Percentiles rank a stretch among this genome's conserved stretches.
phyloP scores from a whole-genome alignment of 371 early-diverging fungal genomes.

The Syncephalastrum monosporum region DNA sequence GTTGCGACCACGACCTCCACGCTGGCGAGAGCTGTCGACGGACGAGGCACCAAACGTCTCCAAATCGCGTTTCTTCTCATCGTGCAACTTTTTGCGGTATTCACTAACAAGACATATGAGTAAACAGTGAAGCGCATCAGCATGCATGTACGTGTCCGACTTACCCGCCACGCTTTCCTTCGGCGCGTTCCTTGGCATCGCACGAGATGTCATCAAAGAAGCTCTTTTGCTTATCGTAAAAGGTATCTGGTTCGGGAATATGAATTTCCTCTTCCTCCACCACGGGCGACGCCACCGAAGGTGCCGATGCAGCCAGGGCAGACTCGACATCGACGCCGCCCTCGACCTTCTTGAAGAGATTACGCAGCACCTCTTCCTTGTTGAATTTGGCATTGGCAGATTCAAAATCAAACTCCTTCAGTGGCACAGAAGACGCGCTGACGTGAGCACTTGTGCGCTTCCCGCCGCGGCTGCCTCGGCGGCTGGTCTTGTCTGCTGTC shows the following conservation, averaged over 20 bases:
- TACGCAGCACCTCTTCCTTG: constrained; percentile 73
- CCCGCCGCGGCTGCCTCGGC: constrained; percentile 1
- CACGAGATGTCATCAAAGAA: constrained; percentile 96
- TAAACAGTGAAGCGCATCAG: no score
- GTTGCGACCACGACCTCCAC: constrained; percentile 39
- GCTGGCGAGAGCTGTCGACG: constrained; percentile 49
- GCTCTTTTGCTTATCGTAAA: constrained; percentile 63
- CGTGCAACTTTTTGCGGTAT: constrained; percentile 68
- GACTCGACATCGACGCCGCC: no score
- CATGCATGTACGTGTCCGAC: not conserved
- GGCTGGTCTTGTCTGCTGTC: not conserved
- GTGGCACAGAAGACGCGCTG: constrained; percentile 39
- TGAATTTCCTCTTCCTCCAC: constrained; percentile 46
- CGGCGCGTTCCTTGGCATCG: constrained; percentile 80
- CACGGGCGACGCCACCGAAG: no score
- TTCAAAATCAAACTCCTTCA: constrained; percentile 89
- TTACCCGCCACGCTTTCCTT: constrained; percentile 20
- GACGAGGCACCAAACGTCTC: constrained; percentile 89
- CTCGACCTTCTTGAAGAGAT: constrained; percentile 59
- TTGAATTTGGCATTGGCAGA: constrained; percentile 87
- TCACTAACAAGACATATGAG: constrained; percentile 3
- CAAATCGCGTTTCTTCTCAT: constrained; percentile 80
- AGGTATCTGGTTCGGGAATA: constrained; percentile 50
- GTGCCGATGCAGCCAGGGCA: no score
- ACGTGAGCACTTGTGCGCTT: not conserved